phyloP scores from a whole-genome alignment of 805 yeast species.

The Lipomyces yamadae region DNA sequence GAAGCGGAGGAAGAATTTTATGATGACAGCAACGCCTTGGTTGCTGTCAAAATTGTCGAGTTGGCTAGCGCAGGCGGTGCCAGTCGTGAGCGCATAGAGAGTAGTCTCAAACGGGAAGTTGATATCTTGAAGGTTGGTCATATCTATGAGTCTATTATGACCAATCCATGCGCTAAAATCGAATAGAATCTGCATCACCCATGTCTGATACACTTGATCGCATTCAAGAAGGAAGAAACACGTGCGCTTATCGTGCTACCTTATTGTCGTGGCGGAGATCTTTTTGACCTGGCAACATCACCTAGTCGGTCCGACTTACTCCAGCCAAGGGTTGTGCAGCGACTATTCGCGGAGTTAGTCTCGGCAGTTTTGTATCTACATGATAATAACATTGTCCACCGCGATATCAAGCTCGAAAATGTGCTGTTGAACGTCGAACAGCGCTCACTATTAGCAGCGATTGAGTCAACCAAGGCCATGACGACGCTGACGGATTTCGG shows the following conservation, averaged over 20 bases:
- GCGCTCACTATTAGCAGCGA: constrained; percentile 44
- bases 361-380: constrained; percentile 77
- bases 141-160: background rate
- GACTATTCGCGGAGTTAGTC: constrained; percentile 72
- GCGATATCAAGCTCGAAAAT: constrained; percentile 88
- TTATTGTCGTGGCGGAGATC: constrained; percentile 83
- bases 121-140: constrained; percentile 55
- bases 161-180: background rate
- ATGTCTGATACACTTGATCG: constrained; percentile 30
- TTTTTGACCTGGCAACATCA: constrained; percentile 64
- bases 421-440: constrained; percentile 48
- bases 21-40: constrained; percentile 41
- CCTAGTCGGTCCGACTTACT: constrained; percentile 50
- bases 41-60: constrained; percentile 74
- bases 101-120: constrained; percentile 73
- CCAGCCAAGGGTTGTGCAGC: constrained; percentile 56
- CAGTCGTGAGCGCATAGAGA: constrained; percentile 59
- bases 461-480: constrained; percentile 44
- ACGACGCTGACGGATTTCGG: constrained; percentile 87
- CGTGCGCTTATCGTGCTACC: constrained; percentile 65
- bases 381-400: constrained; percentile 69
- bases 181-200: constrained; percentile 30
- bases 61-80: constrained; percentile 51
- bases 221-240: constrained; percentile 43
- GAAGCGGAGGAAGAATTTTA: constrained; percentile 9